Evolutionary conservation across 2,329 filamentous ascomycete genomes (phyloP), one percentile per base, ranked within the genome.

Genomic region (Madurella fahalii): DNA sequence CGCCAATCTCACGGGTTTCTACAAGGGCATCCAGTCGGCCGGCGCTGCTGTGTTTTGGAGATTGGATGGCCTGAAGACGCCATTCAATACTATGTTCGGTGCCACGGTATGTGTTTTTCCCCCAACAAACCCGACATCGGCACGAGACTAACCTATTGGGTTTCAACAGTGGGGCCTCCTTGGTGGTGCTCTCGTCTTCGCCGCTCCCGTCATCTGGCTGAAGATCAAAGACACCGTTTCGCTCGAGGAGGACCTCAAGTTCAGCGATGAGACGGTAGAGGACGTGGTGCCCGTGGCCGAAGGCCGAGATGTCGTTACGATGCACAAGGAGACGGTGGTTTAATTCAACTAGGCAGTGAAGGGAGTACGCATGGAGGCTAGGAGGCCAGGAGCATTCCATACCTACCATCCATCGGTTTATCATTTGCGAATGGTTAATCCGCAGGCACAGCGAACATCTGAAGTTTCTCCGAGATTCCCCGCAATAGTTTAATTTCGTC

Each of bases 201-300:
- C 90, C 4, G 78, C 86, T 0, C 92, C 92, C 0, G 81, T 96
- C 56, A 87, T 96, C 68, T 82, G 88, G 64, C 73, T 84, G 64
- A 87, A 86, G 74, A 87, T 96, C 69, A 81, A 87, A 69, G 90
- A 96, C 63, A 87, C 86, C n/a, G 83, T 90, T n/a, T 69, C 81
- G 1, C 65, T 95, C 4, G 89, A 93, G 70, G 85, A 92, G 51
- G 92, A 96, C 70, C 75, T 96, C 49, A 84, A 85, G 67, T 92
- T 90, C 69, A 90, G 87, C 17, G 91, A 95, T 65, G 89, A 94
- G 79, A 94, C 87, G 0, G 66, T 86, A 15, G 82, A 80, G 25
- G 89, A 95, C 61, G 86, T 95, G 13, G 67, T 71, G 12, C 56
- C 59, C 11, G 44, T 55, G n/a, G 34, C 34, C 2, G 25, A 25